phyloP scores from a whole-genome alignment of 805 yeast genomes.

The Metschnikowia matae region DNA sequence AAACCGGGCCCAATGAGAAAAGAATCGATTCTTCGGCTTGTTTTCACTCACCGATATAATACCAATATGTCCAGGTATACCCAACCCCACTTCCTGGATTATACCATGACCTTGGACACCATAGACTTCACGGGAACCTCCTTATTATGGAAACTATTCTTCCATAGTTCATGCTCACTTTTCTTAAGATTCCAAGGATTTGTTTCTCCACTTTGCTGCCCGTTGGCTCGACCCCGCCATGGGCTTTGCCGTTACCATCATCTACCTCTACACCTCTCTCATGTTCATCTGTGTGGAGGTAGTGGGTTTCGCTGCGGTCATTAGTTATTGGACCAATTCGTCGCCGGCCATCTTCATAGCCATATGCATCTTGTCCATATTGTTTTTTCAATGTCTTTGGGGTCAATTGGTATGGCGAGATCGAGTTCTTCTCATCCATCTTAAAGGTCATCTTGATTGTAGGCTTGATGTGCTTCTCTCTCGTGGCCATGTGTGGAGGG shows the following conservation, averaged over 20 bases:
- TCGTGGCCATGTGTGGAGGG: slow-evolving; percentile 38
- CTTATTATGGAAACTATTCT: slow-evolving; percentile 49
- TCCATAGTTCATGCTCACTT: slow-evolving; percentile 39
- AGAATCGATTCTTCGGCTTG: too few species aligned
- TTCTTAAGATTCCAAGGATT: too few species aligned
- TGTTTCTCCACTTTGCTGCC: slow-evolving; percentile 32
- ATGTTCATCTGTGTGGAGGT: slow-evolving; percentile 34
- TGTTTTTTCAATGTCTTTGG: slow-evolving; percentile 28
- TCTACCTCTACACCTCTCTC: slow-evolving; percentile 31
- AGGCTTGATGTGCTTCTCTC: slow-evolving; percentile 36
- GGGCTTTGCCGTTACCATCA: slow-evolving; percentile 32
- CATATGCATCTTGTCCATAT: slow-evolving; percentile 23
- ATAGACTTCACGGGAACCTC: slow-evolving; percentile 67
- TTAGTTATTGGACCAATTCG: slow-evolving; percentile 29
- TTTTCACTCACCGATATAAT: slow-evolving; percentile 72
- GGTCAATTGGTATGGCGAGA: slow-evolving; percentile 21
- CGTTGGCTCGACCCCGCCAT: slow-evolving; percentile 35
- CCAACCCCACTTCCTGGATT: slow-evolving; percentile 74
- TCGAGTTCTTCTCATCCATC: slow-evolving; percentile 22
- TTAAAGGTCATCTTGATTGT: slow-evolving; percentile 24
- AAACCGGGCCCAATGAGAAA: too few species aligned
- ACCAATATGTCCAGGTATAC: too few species aligned
- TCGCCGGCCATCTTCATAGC: slow-evolving; percentile 32
- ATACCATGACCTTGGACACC: slow-evolving; percentile 73
- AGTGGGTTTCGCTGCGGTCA: slow-evolving; percentile 29